Percentiles rank a stretch among this genome's conserved stretches.
Conservation (phyloP, 495 filamentous ascomycete species). For the Xylaria longipes region DNA sequence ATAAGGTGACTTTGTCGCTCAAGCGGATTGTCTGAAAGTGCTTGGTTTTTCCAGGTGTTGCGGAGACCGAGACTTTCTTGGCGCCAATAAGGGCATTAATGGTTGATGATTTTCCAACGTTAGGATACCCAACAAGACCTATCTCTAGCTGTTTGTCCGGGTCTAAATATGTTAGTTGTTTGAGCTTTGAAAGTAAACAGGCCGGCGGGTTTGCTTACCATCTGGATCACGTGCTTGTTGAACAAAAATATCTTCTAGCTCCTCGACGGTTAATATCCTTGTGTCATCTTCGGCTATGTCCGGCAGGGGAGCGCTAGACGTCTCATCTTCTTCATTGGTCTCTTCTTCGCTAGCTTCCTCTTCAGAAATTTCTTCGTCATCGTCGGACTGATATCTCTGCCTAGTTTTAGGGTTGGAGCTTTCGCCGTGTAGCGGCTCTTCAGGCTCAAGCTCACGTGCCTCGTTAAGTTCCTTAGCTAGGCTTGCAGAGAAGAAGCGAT, state of each 20-base stretch:
- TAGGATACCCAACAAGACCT: constrained; percentile 97
- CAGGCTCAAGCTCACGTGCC: constrained; percentile 58
- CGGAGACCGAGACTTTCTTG: constrained; percentile 97
- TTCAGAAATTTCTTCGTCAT: constrained; percentile 24
- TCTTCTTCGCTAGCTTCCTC: constrained; percentile 51
- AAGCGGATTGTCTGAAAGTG: constrained; percentile 99
- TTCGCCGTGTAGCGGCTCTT: constrained; percentile 41
- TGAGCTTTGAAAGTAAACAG: neutral
- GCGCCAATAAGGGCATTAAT: constrained; percentile 98
- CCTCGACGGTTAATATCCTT: constrained; percentile 86
- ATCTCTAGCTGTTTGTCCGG: constrained; percentile 78
- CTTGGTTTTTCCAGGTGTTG: constrained; percentile 98
- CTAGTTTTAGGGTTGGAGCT: constrained; percentile 42
- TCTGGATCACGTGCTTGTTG: constrained; percentile 67
- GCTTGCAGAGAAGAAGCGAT: constrained; percentile 93
- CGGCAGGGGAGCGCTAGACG: constrained; percentile 34
- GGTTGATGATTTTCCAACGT: constrained; percentile 98
- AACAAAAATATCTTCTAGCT: constrained; percentile 89
- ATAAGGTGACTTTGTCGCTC: constrained; percentile 85
- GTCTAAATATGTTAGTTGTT: constrained; percentile 29
- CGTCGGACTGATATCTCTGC: constrained; percentile 27
- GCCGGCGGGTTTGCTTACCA: constrained; percentile 43
- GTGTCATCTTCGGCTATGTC: constrained; percentile 64
- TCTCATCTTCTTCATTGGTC: constrained; percentile 40
- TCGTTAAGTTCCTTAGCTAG: constrained; percentile 90